Conservation (phyloP, 495 filamentous ascomycete genomes). For the Xylaria longipes region DNA sequence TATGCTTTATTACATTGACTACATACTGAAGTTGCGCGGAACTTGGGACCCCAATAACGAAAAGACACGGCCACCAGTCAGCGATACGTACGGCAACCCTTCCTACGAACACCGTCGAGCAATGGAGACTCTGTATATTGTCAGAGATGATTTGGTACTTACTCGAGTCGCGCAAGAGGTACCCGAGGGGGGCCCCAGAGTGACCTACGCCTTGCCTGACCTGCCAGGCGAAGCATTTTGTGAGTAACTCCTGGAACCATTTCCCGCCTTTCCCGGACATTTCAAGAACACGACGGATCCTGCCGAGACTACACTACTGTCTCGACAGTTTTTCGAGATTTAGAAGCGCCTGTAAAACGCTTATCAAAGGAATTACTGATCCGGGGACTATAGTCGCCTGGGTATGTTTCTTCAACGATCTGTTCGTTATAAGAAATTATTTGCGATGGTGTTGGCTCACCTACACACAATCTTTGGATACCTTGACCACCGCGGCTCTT, state of each 20-base stretch:
- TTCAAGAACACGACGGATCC: too few species aligned
- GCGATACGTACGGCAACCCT: neutral
- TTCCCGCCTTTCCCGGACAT: neutral
- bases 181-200: neutral
- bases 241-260: neutral
- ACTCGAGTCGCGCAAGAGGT: neutral
- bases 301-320: neutral
- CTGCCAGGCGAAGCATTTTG: slow-evolving; percentile 11
- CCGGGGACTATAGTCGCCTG: neutral
- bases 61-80: neutral
- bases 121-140: neutral
- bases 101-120: neutral
- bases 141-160: neutral
- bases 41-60: neutral
- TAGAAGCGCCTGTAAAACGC: neutral
- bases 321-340: neutral
- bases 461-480: neutral
- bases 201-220: neutral
- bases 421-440: neutral
- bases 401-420: slow-evolving; percentile 16
- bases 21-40: neutral
- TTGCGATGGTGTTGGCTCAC: neutral
- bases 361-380: neutral
- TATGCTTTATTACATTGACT: neutral
- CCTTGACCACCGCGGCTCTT: neutral